Percentiles rank a stretch among this genome's conserved stretches.
These are phyloP conservation scores for Cladophialophora chaetospira DNA, from an alignment of 2,329 filamentous ascomycete genomes.

Conservation along the genomic window DNA sequence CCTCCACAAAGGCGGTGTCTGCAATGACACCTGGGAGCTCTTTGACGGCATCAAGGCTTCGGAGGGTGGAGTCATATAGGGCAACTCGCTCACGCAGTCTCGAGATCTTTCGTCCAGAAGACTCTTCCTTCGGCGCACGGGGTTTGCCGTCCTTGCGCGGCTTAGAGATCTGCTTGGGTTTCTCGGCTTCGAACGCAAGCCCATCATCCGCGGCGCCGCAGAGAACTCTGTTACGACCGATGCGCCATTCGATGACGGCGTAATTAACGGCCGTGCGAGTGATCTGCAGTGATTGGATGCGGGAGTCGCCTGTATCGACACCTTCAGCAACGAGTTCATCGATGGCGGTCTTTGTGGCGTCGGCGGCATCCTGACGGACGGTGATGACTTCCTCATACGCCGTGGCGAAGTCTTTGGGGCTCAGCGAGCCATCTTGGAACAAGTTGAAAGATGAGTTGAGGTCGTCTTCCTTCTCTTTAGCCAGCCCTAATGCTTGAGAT, in stretches of 20 bases:
- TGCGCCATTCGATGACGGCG: slow-evolving; percentile 89
- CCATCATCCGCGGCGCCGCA: slow-evolving; percentile 80
- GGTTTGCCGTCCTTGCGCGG: slow-evolving; percentile 53
- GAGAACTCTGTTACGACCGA: slow-evolving; percentile 87
- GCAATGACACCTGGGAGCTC: slow-evolving; percentile 88
- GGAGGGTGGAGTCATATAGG: slow-evolving; percentile 85
- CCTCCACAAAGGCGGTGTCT: slow-evolving; percentile 72
- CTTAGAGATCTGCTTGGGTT: slow-evolving; percentile 54
- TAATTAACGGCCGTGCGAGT: slow-evolving; percentile 93
- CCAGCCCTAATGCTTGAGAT: slow-evolving; percentile 75
- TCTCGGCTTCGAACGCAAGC: slow-evolving; percentile 55
- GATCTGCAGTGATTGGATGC: slow-evolving; percentile 91
- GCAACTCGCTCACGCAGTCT: slow-evolving; percentile 84
- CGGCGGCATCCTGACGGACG: slow-evolving; percentile 88
- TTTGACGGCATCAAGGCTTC: slow-evolving; percentile 86
- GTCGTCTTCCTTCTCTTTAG: slow-evolving; percentile 58
- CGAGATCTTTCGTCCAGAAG: slow-evolving; percentile 72
- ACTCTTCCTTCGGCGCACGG: slow-evolving; percentile 59
- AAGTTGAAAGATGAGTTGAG: slow-evolving; percentile 40
- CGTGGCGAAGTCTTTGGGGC: slow-evolving; percentile 70
- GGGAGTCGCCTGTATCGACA: slow-evolving; percentile 76
- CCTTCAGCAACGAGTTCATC: slow-evolving; percentile 86
- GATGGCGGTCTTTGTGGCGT: slow-evolving; percentile 89
- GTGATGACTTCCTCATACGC: slow-evolving; percentile 91
- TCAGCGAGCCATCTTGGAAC: slow-evolving; percentile 35